Percentiles rank a stretch among this genome's conserved stretches.
These are phyloP conservation scores for Larix kaempferi DNA, from an alignment of 75 land plant species.

Conservation along the genomic window DNA sequence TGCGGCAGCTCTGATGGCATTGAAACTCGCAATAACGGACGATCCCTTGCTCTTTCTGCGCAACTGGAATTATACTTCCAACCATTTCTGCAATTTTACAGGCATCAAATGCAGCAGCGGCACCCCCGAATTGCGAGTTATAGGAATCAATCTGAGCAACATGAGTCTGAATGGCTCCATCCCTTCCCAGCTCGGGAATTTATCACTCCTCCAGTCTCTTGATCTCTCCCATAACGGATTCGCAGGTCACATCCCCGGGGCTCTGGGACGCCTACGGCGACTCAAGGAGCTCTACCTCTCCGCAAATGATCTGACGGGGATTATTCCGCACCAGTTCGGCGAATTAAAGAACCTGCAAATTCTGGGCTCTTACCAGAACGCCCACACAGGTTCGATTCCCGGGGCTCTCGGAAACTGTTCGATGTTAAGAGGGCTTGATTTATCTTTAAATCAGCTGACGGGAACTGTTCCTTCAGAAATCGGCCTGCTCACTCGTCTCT, in stretches of 20 bases:
- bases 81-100: no score
- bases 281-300: conserved; percentile 45
- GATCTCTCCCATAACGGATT: conserved; percentile 42
- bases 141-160: conserved; percentile 21
- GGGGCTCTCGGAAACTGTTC: conserved; percentile 40
- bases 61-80: no score
- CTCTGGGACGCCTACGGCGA: conserved; percentile 24
- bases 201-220: conserved; percentile 27
- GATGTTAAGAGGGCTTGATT: conserved; percentile 33
- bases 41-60: no score
- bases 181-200: conserved; percentile 36
- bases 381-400: conserved; percentile 52
- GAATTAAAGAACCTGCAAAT: conserved; percentile 33
- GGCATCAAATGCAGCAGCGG: no score
- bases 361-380: conserved; percentile 45
- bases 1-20: no score
- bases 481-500: conserved; percentile 37
- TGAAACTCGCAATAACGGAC: no score
- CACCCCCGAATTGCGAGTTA: neutral
- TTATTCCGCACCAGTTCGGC: conserved; percentile 50
- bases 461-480: conserved; percentile 49
- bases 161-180: conserved; percentile 32
- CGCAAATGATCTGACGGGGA: conserved; percentile 49
- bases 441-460: conserved; percentile 41
- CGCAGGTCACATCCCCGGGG: conserved; percentile 40